Conservation (phyloP, 23 red algal genomes). For the Gracilaria caudata region DNA sequence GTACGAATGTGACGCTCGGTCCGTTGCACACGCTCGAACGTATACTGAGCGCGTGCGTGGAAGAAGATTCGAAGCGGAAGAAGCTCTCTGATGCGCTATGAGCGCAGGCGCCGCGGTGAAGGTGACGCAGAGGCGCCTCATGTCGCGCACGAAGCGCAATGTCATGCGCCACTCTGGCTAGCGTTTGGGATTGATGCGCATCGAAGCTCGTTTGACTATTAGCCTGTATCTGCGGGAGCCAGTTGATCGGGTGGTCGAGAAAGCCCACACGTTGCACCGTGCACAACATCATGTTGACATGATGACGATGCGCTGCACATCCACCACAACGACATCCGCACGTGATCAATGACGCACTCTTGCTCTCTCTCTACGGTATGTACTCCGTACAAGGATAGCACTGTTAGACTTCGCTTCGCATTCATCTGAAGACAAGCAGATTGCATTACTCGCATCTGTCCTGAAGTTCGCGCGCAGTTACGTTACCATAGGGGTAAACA, state of each 20-base stretch:
- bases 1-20: constrained; percentile 6
- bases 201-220: too few species aligned
- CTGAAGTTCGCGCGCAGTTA: too few species aligned
- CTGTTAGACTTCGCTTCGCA: too few species aligned
- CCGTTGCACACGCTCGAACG: background rate
- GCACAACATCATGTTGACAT: too few species aligned
- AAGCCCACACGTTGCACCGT: background rate
- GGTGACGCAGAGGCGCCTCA: constrained; percentile 4
- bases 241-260: background rate
- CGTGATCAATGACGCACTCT: too few species aligned
- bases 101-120: constrained; percentile 1
- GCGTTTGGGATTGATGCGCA: background rate
- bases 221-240: background rate
- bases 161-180: background rate
- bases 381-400: too few species aligned
- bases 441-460: too few species aligned
- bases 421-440: too few species aligned
- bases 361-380: too few species aligned
- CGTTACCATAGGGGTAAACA: too few species aligned
- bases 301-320: too few species aligned
- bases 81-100: background rate
- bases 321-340: too few species aligned
- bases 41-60: background rate
- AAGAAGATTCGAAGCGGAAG: background rate
- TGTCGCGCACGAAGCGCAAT: constrained; percentile 4